Base-by-base conservation (phyloP, 768 basidiomycete species). In the Dioszegia crocea region DNA sequence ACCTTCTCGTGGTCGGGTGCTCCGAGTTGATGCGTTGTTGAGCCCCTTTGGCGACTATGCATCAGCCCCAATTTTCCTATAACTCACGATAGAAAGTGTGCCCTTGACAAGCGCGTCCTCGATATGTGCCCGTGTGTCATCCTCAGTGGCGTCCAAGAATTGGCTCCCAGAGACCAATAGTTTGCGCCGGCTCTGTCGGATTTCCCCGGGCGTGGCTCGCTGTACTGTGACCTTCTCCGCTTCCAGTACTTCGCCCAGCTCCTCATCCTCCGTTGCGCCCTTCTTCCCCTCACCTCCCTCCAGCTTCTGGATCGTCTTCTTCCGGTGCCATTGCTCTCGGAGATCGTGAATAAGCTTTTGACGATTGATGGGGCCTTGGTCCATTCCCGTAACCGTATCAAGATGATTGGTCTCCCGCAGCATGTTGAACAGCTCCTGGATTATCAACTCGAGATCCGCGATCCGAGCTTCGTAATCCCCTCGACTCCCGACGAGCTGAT, bases 341-440 rank as follows among this genome's bases (percentile, higher is more conserved):
- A 76, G 56, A 39, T 74, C 71, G 33, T 87, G 83, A 6, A 96
- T 86, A 39, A 98, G 82, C 17, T 85, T 82, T 77, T 86, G 87
- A 59, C 91, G 83, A 69, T 93, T 88, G 84, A 91, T 84, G 8
- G 81, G 76, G 8, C 80, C 82, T 21, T 79, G 76, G 41, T 82
- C 83, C 81, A 74, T 86, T 29, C 77, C 88, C 19, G 88, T 78
- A 59, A 92, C 84, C 61, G 82, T 83, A 56, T 89, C 87, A 36
- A 90, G 83, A 14, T 87, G 85, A 23, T 70, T 67, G 33, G 88
- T 83, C 68, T 94, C 89, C 73, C 85, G 88, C 54, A 98, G 80
- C 91, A 96, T 94, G 65, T 87, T 83, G 80, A 93, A 98, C 17
- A 97, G 78, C 73, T 96, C 92, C 82, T 88, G 84, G 61, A 94